These are phyloP conservation scores for Marasmius tenuissimus DNA, from an alignment of 1,284 basidiomycete genomes.

Conservation along the genomic window DNA sequence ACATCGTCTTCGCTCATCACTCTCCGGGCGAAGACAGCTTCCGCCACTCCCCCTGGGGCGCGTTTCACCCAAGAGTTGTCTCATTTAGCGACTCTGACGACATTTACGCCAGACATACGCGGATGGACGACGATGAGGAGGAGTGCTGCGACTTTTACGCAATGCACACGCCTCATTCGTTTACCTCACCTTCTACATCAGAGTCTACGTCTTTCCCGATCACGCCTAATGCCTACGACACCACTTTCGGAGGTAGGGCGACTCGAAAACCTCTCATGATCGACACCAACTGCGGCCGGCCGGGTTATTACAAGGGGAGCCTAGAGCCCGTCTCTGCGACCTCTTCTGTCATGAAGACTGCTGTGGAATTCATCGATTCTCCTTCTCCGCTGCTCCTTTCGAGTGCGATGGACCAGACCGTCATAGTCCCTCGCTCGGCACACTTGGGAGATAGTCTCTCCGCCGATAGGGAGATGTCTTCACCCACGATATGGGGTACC, in stretches of 20 bases:
- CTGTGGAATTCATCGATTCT: conserved; percentile 50
- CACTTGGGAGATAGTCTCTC: conserved; percentile 26
- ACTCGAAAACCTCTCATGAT: conserved; percentile 54
- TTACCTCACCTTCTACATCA: conserved; percentile 30
- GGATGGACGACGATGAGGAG: conserved; percentile 20
- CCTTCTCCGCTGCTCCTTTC: conserved; percentile 25
- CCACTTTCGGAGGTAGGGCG: conserved; percentile 34
- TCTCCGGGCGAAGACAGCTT: conserved; percentile 31
- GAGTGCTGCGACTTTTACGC: conserved; percentile 33
- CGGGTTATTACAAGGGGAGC: conserved; percentile 55
- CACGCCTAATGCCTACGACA: conserved; percentile 52
- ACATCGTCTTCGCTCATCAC: conserved; percentile 59
- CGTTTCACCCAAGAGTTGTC: conserved; percentile 39
- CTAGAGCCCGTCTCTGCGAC: conserved; percentile 49
- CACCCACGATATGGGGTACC: conserved; percentile 38
- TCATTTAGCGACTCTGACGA: conserved; percentile 38
- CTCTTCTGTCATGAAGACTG: conserved; percentile 70
- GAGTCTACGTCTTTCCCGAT: conserved; percentile 42
- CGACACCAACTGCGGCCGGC: conserved; percentile 54
- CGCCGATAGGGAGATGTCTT: conserved; percentile 47
- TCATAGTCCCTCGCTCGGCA: conserved; percentile 38
- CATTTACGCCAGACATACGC: conserved; percentile 10
- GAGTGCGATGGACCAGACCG: conserved; percentile 31
- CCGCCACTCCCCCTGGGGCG: conserved; percentile 34
- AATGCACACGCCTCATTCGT: conserved; percentile 29